phyloP scores from a whole-genome alignment of 768 basidiomycete genomes.

The Sporobolomyces roseus region DNA sequence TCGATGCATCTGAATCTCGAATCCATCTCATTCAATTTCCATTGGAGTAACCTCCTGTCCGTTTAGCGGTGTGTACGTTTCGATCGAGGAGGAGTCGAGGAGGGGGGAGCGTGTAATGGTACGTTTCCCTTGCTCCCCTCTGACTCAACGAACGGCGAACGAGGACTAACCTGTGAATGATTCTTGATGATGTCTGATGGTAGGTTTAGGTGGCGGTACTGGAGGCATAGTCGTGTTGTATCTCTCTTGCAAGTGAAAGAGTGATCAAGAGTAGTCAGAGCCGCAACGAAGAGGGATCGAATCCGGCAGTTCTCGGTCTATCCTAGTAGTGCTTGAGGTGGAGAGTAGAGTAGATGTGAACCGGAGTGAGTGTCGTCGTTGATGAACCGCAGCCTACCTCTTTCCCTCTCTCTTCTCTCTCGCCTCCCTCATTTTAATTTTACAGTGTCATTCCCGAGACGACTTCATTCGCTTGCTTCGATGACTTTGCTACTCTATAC shows the following conservation, averaged over 20 bases:
- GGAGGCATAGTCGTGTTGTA: conserved; percentile 14
- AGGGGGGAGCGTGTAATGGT: not conserved
- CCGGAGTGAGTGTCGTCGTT: too few relatives aligned
- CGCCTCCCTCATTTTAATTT: too few relatives aligned
- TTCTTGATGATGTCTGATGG: conserved; percentile 35
- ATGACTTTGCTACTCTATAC: too few relatives aligned
- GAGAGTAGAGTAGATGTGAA: too few relatives aligned
- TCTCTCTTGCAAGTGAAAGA: not conserved
- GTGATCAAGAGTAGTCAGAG: not conserved
- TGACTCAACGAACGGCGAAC: not conserved
- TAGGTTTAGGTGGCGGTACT: conserved; percentile 18
- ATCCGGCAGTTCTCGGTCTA: too few relatives aligned
- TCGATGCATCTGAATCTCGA: not conserved
- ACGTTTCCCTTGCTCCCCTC: not conserved
- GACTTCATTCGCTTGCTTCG: too few relatives aligned
- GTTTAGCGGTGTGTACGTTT: not conserved
- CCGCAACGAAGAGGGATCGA: too few relatives aligned
- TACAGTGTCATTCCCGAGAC: too few relatives aligned
- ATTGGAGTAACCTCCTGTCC: not conserved
- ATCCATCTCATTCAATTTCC: not conserved
- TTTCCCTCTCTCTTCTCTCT: too few relatives aligned
- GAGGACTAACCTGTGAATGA: conserved; percentile 33
- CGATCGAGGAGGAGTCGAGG: not conserved
- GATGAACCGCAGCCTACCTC: too few relatives aligned
- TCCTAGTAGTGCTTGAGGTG: too few relatives aligned